phyloP scores from a whole-genome alignment of 1,284 basidiomycete genomes.

The Hortiboletus rubellus region DNA sequence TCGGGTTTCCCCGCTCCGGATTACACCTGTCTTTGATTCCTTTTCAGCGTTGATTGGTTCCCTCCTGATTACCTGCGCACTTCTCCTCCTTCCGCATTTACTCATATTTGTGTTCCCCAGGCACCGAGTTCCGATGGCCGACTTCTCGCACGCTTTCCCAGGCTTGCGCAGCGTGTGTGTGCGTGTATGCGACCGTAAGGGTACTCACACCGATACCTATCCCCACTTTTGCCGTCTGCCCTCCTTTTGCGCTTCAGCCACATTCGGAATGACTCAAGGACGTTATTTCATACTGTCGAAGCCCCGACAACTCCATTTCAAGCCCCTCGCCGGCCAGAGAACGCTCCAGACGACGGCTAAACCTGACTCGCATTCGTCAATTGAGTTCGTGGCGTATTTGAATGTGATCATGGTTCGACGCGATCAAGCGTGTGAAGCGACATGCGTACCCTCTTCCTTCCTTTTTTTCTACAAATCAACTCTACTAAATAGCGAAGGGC shows the following conservation, averaged over 20 bases:
- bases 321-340: not conserved
- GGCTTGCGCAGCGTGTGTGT: not conserved
- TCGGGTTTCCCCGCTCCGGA: not conserved
- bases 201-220: not conserved
- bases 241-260: not conserved
- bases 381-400: not conserved
- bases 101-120: constrained; percentile 15
- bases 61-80: constrained; percentile 1
- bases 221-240: not conserved
- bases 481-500: not conserved
- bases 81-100: constrained; percentile 5
- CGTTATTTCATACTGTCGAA: not conserved
- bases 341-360: not conserved
- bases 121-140: constrained; percentile 19
- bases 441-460: not conserved
- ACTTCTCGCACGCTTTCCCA: constrained; percentile 15
- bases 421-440: not conserved
- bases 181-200: not conserved
- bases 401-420: not conserved
- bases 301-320: not conserved
- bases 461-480: not conserved
- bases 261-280: not conserved
- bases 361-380: constrained; percentile 4
- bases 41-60: constrained; percentile 2
- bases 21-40: not conserved